These are phyloP conservation scores for Aristolochia californica DNA, from an alignment of 164 flowering plant genomes.

Conservation along the genomic window DNA sequence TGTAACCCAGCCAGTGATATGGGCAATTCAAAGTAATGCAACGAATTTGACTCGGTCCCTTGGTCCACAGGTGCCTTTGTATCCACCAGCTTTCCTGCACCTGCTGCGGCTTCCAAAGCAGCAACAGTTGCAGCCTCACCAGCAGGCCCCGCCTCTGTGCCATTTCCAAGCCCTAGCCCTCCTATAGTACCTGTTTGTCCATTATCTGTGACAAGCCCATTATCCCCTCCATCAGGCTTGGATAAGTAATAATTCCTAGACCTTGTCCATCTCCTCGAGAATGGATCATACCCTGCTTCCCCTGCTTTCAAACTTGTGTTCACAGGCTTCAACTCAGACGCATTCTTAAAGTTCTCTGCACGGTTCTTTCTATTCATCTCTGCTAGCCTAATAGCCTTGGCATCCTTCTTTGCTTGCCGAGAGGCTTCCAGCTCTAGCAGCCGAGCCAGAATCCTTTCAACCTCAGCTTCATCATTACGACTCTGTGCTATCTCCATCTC, in stretches of 20 bases:
- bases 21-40: constrained; percentile 78
- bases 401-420: constrained; percentile 41
- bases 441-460: constrained; percentile 61
- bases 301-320: constrained; percentile 69
- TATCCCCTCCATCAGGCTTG: constrained; percentile 31
- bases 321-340: constrained; percentile 57
- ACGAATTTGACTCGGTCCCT: constrained; percentile 60
- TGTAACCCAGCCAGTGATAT: constrained; percentile 62
- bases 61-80: constrained; percentile 89
- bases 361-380: constrained; percentile 89
- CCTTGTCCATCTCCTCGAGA: constrained; percentile 92
- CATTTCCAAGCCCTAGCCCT: constrained; percentile 5
- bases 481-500: constrained; percentile 71
- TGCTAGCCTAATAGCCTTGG: constrained; percentile 67
- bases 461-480: constrained; percentile 51
- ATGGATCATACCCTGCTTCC: constrained; percentile 94
- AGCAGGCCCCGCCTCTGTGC: constrained; percentile 2
- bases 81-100: constrained; percentile 87
- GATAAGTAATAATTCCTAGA: constrained; percentile 71
- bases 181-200: constrained; percentile 17
- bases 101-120: constrained; percentile 88
- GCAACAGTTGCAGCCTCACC: constrained; percentile 67
- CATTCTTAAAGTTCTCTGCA: constrained; percentile 87
- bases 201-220: constrained; percentile 16
- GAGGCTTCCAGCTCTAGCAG: constrained; percentile 60